phyloP scores from a whole-genome alignment of 495 filamentous ascomycete species.

The Lophiostoma macrostomum region DNA sequence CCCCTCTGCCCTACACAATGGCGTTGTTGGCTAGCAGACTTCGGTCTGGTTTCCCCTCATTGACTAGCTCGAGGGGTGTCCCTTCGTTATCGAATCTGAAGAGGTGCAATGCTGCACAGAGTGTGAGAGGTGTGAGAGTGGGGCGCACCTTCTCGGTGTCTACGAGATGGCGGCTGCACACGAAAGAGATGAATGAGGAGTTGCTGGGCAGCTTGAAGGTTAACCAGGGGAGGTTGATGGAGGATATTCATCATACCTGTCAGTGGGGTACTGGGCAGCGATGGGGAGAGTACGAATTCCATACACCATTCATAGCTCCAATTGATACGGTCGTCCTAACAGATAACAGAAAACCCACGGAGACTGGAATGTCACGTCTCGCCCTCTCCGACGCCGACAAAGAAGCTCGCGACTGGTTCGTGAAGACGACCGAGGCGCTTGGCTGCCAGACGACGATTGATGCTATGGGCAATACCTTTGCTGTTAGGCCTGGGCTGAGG shows the following conservation, averaged over 20 bases:
- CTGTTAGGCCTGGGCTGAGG: slow-evolving; percentile 59
- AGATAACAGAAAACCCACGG: slow-evolving; percentile 53
- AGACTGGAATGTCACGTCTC: slow-evolving; percentile 66
- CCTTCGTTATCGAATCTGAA: too few relatives aligned
- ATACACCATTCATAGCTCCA: neutral
- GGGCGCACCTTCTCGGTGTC: slow-evolving; percentile 5
- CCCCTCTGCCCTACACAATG: neutral
- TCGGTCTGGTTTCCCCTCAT: neutral
- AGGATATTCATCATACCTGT: slow-evolving; percentile 62
- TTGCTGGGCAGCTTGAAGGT: slow-evolving; percentile 49
- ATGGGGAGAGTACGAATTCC: slow-evolving; percentile 59
- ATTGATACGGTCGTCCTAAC: neutral
- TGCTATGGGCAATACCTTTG: slow-evolving; percentile 72
- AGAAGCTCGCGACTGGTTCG: slow-evolving; percentile 71
- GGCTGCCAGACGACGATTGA: slow-evolving; percentile 63
- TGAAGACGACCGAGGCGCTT: slow-evolving; percentile 58
- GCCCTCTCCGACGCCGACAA: slow-evolving; percentile 70
- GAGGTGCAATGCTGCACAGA: too few relatives aligned
- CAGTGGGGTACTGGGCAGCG: slow-evolving; percentile 63
- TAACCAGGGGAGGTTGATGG: slow-evolving; percentile 58
- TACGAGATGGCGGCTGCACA: slow-evolving; percentile 25
- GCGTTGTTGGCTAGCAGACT: slow-evolving; percentile 5
- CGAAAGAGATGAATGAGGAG: slow-evolving; percentile 40
- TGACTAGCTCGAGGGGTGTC: neutral
- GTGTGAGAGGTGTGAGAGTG: neutral